A percentile compares a stretch with the other conserved stretches of the same genome.
These are phyloP conservation scores for Aspergillus cristatus DNA, from an alignment of 495 filamentous ascomycete species.

Conservation along the genomic window DNA sequence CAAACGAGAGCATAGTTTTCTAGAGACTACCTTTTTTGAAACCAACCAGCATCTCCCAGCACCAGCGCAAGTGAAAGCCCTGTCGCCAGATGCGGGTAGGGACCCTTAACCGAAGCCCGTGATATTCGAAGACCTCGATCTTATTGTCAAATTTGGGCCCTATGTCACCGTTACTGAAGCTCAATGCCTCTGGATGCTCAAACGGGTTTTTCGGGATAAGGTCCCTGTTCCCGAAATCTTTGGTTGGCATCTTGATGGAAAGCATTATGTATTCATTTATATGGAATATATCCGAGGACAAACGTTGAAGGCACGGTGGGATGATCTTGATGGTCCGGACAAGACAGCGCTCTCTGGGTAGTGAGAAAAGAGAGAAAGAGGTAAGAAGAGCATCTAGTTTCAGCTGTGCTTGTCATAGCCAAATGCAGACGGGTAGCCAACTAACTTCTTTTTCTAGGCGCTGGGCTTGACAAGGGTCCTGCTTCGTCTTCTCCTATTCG, in stretches of 20 bases:
- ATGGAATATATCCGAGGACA: conserved; percentile 37
- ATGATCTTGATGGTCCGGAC: conserved; percentile 20
- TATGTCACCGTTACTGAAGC: conserved; percentile 31
- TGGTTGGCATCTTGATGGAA: conserved; percentile 34
- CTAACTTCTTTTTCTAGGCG: too few relatives aligned
- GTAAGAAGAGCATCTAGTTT: too few relatives aligned
- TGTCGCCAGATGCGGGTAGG: conserved; percentile 8
- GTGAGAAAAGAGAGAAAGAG: too few relatives aligned
- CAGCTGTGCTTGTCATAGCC: too few relatives aligned
- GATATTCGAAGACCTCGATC: conserved; percentile 24
- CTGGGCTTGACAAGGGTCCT: too few relatives aligned
- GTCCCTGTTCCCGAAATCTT: conserved; percentile 41
- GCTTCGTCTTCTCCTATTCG: too few relatives aligned
- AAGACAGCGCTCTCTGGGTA: conserved; percentile 20
- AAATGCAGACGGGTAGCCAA: too few relatives aligned
- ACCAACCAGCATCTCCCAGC: conserved; percentile 11
- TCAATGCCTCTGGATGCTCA: conserved; percentile 34
- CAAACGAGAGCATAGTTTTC: conserved; percentile 15
- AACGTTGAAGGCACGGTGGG: conserved; percentile 28
- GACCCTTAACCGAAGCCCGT: conserved; percentile 15
- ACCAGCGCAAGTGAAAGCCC: conserved; percentile 14
- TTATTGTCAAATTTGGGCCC: conserved; percentile 39
- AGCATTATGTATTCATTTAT: conserved; percentile 34
- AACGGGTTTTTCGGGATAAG: conserved; percentile 17
- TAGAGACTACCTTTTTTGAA: conserved; percentile 18